phyloP scores from a whole-genome alignment of 768 basidiomycete species.

The Panaeolus cyanescens region DNA sequence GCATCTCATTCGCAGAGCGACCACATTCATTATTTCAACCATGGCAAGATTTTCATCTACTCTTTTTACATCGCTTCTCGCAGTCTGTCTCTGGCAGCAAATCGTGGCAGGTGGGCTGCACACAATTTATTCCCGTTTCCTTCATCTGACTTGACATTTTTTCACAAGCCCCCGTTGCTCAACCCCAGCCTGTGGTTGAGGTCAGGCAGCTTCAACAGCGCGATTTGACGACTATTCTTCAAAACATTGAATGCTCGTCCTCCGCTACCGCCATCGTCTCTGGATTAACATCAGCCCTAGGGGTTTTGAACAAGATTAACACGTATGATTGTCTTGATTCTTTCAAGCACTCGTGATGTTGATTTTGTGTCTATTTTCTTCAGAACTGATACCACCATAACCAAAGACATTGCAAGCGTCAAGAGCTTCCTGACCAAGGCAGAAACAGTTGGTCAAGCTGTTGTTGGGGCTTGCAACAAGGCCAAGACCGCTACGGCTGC shows the following conservation, averaged over 20 bases:
- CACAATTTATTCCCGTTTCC: neutral
- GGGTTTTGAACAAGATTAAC: constrained; percentile 21
- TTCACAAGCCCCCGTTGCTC: constrained; percentile 12
- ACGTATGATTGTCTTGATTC: constrained; percentile 9
- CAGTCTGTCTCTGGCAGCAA: constrained; percentile 18
- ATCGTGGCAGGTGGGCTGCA: constrained; percentile 15
- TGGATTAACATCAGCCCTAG: constrained; percentile 19
- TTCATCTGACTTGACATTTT: neutral
- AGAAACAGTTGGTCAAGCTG: constrained; percentile 21
- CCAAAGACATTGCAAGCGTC: constrained; percentile 18
- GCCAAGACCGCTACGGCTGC: constrained; percentile 9
- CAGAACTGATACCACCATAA: constrained; percentile 20
- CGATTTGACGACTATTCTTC: constrained; percentile 17
- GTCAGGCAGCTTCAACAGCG: constrained; percentile 16
- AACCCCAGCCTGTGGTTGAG: constrained; percentile 5
- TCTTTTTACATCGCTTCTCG: constrained; percentile 16
- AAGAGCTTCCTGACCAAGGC: constrained; percentile 22
- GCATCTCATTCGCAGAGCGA: neutral
- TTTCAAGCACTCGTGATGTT: neutral
- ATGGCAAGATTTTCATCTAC: constrained; percentile 16
- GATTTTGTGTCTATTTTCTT: neutral
- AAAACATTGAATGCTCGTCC: constrained; percentile 24
- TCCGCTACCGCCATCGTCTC: constrained; percentile 21
- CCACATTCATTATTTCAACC: neutral
- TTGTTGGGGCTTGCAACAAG: constrained; percentile 21